Percentiles rank a stretch among this genome's conserved stretches.
Conservation (phyloP, 2,329 filamentous ascomycete genomes). For the Tolypocladium ovalisporum region DNA sequence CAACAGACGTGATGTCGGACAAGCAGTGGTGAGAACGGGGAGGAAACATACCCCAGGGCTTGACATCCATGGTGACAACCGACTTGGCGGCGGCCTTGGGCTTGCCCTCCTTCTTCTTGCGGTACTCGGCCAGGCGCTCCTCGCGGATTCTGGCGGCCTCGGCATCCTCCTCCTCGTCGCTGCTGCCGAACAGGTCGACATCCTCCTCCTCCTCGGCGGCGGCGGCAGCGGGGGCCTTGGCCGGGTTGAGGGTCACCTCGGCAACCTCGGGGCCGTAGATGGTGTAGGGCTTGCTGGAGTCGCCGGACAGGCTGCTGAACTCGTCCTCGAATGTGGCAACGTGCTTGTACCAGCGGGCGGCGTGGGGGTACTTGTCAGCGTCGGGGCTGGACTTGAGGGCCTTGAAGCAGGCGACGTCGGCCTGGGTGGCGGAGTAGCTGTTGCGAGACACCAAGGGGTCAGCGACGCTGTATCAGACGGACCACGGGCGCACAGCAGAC, state of each 20-base stretch:
- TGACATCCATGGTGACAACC: conserved; percentile 88
- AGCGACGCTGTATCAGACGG: not conserved
- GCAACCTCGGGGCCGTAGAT: conserved; percentile 79
- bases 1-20: not conserved
- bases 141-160: conserved; percentile 78
- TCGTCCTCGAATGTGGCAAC: conserved; percentile 86
- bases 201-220: conserved; percentile 67
- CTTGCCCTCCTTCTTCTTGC: conserved; percentile 94
- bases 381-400: conserved; percentile 66
- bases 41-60: conserved; percentile 86
- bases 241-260: conserved; percentile 73
- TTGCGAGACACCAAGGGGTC: not conserved
- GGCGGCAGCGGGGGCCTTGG: conserved; percentile 62
- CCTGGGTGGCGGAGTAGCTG: conserved; percentile 66
- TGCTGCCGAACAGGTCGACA: conserved; percentile 85
- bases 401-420: conserved; percentile 94
- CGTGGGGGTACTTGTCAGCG: conserved; percentile 81
- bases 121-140: conserved; percentile 86
- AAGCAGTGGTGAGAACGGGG: conserved; percentile 1
- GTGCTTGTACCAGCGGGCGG: conserved; percentile 98
- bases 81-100: conserved; percentile 90
- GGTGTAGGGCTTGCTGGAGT: conserved; percentile 79
- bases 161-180: conserved; percentile 88
- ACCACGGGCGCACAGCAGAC: not conserved
- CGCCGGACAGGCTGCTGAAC: conserved; percentile 82